These are phyloP conservation scores for Tuber umbilicatum DNA, from an alignment of 495 filamentous ascomycete genomes.

Conservation along the genomic window DNA sequence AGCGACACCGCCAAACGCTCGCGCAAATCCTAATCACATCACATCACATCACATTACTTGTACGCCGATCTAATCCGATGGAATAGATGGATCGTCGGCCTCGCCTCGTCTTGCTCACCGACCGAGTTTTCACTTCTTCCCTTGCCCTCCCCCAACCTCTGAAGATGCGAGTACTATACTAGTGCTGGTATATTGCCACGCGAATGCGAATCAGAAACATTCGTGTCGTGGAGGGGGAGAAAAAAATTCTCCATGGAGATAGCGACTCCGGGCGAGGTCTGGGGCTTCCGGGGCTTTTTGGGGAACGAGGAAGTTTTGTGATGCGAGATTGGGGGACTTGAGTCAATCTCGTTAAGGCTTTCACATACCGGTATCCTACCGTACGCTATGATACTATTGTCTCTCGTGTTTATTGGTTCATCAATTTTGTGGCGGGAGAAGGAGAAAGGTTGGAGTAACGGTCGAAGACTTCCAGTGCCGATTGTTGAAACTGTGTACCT, in stretches of 20 bases:
- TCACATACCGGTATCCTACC: not conserved
- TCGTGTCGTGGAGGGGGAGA: not conserved
- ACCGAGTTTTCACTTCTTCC: not conserved
- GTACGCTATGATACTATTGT: not conserved
- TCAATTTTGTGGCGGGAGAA: not conserved
- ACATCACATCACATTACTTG: not conserved
- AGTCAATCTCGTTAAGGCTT: not conserved
- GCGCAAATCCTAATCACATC: not conserved
- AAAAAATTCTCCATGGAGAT: not conserved
- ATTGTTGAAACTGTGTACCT: not conserved
- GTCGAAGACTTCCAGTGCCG: not conserved
- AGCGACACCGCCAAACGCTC: not conserved
- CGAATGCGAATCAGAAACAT: not conserved
- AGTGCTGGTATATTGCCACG: not conserved
- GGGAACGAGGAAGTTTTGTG: not conserved
- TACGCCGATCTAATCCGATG: not conserved
- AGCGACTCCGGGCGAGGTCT: not conserved
- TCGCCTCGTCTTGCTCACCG: not conserved
- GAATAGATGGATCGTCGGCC: not conserved
- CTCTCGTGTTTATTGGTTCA: not conserved
- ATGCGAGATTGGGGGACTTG: not conserved
- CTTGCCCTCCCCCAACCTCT: not conserved
- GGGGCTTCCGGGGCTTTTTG: not conserved
- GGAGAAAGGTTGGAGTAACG: not conserved
- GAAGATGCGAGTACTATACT: not conserved